phyloP scores from a whole-genome alignment of 2,329 filamentous ascomycete genomes.

The Sodiomyces alkalinus region DNA sequence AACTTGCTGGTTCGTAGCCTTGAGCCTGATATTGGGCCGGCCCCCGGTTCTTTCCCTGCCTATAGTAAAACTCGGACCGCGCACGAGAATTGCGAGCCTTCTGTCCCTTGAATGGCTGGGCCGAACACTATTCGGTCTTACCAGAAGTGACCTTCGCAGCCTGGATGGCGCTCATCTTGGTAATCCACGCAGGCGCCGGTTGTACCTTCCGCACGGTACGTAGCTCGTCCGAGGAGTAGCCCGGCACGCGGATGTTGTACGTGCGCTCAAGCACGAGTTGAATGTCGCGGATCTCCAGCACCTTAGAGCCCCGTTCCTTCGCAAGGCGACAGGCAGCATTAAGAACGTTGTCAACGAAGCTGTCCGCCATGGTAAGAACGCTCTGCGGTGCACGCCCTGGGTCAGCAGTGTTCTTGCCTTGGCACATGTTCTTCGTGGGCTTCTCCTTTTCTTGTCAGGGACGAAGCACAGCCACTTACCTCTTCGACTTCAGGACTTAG shows the following conservation, averaged over 20 bases:
- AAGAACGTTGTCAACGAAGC: slow-evolving; percentile 87
- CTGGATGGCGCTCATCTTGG: slow-evolving; percentile 94
- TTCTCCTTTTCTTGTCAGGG: too few relatives aligned
- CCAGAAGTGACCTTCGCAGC: slow-evolving; percentile 70
- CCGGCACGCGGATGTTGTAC: slow-evolving; percentile 85
- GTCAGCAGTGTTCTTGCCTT: slow-evolving; percentile 1
- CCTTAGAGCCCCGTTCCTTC: slow-evolving; percentile 81
- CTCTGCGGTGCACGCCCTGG: slow-evolving; percentile 43
- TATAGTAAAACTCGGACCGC: too few relatives aligned
- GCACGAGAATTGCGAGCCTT: slow-evolving; percentile 1
- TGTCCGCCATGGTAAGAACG: slow-evolving; percentile 77
- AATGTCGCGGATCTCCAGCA: slow-evolving; percentile 77
- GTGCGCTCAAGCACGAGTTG: slow-evolving; percentile 71
- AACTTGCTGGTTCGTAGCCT: too few relatives aligned
- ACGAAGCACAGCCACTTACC: slow-evolving; percentile 33
- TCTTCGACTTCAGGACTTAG: slow-evolving; percentile 92
- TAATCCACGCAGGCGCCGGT: slow-evolving; percentile 77
- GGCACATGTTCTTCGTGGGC: background rate
- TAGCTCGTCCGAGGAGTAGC: slow-evolving; percentile 87
- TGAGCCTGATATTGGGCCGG: too few relatives aligned
- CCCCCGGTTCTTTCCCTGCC: too few relatives aligned
- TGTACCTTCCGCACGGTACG: slow-evolving; percentile 88
- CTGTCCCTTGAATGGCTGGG: background rate
- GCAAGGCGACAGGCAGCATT: slow-evolving; percentile 78
- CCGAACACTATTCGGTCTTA: slow-evolving; percentile 32